A percentile compares a stretch with the other conserved stretches of the same genome.
These are phyloP conservation scores for Abrus pulchellus DNA, from an alignment of 306 rosid species.

Conservation along the genomic window DNA sequence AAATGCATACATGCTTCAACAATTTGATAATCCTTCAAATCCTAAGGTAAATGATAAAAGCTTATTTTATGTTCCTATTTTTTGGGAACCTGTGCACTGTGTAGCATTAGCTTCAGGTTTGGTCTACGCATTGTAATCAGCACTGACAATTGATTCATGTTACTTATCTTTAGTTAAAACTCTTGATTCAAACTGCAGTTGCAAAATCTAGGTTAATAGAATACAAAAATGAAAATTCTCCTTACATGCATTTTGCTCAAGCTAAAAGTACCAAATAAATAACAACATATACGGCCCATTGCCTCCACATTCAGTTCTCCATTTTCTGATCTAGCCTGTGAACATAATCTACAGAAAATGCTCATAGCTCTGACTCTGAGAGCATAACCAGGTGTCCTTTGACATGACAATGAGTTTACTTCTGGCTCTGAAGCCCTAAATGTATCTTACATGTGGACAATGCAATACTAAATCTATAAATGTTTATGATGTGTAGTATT, in stretches of 20 bases:
- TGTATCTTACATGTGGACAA: neutral
- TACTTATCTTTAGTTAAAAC: slow-evolving; percentile 38
- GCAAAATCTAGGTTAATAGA: slow-evolving; percentile 22
- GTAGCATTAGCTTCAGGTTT: slow-evolving; percentile 9
- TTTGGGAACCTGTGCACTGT: slow-evolving; percentile 18
- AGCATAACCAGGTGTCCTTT: slow-evolving; percentile 5
- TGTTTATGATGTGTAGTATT: slow-evolving; percentile 18
- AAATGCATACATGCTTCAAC: slow-evolving; percentile 93
- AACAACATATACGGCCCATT: slow-evolving; percentile 4
- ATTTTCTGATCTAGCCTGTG: slow-evolving; percentile 32
- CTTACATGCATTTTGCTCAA: slow-evolving; percentile 10
- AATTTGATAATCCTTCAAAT: slow-evolving; percentile 97
- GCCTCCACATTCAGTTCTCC: neutral
- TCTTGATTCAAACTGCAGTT: slow-evolving; percentile 30
- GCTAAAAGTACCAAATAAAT: slow-evolving; percentile 13
- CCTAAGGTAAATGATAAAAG: slow-evolving; percentile 77
- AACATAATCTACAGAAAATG: slow-evolving; percentile 29
- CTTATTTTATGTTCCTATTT: slow-evolving; percentile 29
- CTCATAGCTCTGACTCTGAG: neutral
- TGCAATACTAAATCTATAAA: neutral
- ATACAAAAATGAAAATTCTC: slow-evolving; percentile 20
- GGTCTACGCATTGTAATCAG: neutral
- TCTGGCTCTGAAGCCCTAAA: neutral
- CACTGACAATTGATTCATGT: slow-evolving; percentile 29
- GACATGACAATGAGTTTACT: neutral